Evolutionary conservation across 2,329 filamentous ascomycete species (phyloP), one percentile per base, ranked within the genome.

Genomic region (Ascosphaera apis): DNA sequence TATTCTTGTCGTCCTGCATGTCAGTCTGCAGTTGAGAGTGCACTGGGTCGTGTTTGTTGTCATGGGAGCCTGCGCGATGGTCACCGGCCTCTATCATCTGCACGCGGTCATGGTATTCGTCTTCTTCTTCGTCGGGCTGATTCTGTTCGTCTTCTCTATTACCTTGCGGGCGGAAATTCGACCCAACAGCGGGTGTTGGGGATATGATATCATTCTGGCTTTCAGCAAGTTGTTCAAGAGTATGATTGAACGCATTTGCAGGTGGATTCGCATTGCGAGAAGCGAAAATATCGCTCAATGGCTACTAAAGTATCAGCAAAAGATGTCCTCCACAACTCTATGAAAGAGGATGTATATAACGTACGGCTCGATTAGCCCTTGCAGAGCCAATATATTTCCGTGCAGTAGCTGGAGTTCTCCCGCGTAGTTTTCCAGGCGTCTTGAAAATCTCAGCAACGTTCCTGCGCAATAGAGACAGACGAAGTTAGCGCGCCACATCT

Each of bases 381-480:
- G 61, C 58, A 35, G 54, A 52, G 16, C 49, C 47, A 41, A 56
- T 54, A 33, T 55, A 52, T 43, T 61, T 62, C 35, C 59, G 52
- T 11, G 48, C 49, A 3, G 60, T 62, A 15, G 57, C 51, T 37
- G 60, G 60, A 7, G 60, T 63, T 45, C 62, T 63, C 19, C 60
- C 60, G 42, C 56, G 50, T 41, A 63, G 47, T 40, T 63, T 63
- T 6, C 59, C 59, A 1, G 61, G 61, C 1, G 61, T 64, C 37
- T 95, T 98, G 62, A 95, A 93, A n/a, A 91, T 74, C 48, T 95
- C 86, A 42, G 81, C 70, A 40, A 95, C 75, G 52, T 86, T 86
- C 42, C 88, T 95, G 39, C 34, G 23, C 33, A n/a, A 23, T 31
- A n/a, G 34, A 43, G 32, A 25, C 5, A 25, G 21, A 25, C 5